These are phyloP conservation scores for Penicillium canescens DNA, from an alignment of 495 filamentous ascomycete genomes.

Conservation along the genomic window DNA sequence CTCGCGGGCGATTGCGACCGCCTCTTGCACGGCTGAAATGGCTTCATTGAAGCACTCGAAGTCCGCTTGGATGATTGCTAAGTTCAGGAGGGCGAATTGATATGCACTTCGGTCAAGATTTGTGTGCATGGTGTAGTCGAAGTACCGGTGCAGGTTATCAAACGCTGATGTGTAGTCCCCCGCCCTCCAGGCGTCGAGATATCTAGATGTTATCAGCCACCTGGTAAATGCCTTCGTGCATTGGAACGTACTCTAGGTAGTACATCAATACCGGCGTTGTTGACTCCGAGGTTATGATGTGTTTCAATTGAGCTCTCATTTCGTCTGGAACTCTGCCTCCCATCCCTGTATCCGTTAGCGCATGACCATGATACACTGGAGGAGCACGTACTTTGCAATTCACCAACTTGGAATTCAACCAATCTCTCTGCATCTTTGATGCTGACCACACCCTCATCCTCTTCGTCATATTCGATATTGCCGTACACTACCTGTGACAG, in stretches of 20 bases:
- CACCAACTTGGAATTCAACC: conserved; percentile 82
- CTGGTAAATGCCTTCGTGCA: background rate
- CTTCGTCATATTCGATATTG: conserved; percentile 50
- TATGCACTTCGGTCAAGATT: conserved; percentile 78
- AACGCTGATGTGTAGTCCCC: conserved; percentile 90
- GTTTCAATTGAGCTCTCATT: conserved; percentile 63
- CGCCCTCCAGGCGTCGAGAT: conserved; percentile 85
- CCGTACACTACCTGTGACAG: conserved; percentile 64
- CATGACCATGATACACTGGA: background rate
- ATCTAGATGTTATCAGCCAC: conserved; percentile 44
- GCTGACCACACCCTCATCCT: conserved; percentile 54
- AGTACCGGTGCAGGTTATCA: conserved; percentile 91
- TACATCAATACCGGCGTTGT: conserved; percentile 71
- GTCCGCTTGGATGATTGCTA: conserved; percentile 91
- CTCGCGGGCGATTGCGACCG: conserved; percentile 86
- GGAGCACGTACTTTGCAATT: conserved; percentile 70
- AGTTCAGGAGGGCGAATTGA: conserved; percentile 93
- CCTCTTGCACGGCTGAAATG: conserved; percentile 89
- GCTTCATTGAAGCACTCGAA: conserved; percentile 91
- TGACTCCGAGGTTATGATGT: conserved; percentile 64
- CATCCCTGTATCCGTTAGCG: conserved; percentile 46
- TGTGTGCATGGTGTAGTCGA: conserved; percentile 94
- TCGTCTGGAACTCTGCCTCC: conserved; percentile 72
- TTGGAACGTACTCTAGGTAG: conserved; percentile 63
- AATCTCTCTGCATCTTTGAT: conserved; percentile 82